phyloP scores from a whole-genome alignment of 2,329 filamentous ascomycete genomes.

The Furcasterigmium sp. region DNA sequence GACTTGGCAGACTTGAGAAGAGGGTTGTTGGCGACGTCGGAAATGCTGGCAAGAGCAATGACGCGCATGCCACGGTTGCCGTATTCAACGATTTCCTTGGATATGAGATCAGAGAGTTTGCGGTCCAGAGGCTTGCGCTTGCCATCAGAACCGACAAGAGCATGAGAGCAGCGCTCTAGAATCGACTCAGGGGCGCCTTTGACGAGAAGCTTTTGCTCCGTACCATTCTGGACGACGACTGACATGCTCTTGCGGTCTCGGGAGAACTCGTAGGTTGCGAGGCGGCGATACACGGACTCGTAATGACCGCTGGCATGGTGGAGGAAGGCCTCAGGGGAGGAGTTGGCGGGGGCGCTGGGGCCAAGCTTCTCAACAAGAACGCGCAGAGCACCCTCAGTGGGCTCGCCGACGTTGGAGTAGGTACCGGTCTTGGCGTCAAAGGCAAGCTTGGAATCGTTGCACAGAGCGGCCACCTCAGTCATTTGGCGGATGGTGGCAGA shows the following conservation, averaged over 20 bases:
- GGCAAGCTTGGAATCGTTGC: slow-evolving; percentile 81
- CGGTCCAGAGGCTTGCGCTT: slow-evolving; percentile 68
- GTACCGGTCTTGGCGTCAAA: slow-evolving; percentile 71
- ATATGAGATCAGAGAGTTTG: slow-evolving; percentile 64
- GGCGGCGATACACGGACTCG: slow-evolving; percentile 66
- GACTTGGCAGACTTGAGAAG: slow-evolving; percentile 72
- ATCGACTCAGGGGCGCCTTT: slow-evolving; percentile 96
- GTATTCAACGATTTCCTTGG: slow-evolving; percentile 80
- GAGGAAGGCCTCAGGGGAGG: slow-evolving; percentile 56
- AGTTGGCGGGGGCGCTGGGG: slow-evolving; percentile 59
- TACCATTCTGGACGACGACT: slow-evolving; percentile 71
- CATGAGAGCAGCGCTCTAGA: slow-evolving; percentile 83
- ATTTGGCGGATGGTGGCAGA: slow-evolving; percentile 80
- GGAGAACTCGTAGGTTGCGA: slow-evolving; percentile 94
- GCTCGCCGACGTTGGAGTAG: slow-evolving; percentile 84
- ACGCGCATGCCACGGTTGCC: slow-evolving; percentile 90
- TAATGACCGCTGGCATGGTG: slow-evolving; percentile 83
- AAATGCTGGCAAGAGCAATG: slow-evolving; percentile 83
- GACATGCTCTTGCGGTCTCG: slow-evolving; percentile 99
- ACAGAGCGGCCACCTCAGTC: slow-evolving; percentile 66
- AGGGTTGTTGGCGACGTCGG: slow-evolving; percentile 66
- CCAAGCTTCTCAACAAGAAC: slow-evolving; percentile 93
- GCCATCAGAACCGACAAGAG: slow-evolving; percentile 71
- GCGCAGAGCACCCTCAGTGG: slow-evolving; percentile 89
- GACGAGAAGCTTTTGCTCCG: slow-evolving; percentile 76